Conservation (phyloP, 257 asterid genomes). For the Solanum clarkiae region DNA sequence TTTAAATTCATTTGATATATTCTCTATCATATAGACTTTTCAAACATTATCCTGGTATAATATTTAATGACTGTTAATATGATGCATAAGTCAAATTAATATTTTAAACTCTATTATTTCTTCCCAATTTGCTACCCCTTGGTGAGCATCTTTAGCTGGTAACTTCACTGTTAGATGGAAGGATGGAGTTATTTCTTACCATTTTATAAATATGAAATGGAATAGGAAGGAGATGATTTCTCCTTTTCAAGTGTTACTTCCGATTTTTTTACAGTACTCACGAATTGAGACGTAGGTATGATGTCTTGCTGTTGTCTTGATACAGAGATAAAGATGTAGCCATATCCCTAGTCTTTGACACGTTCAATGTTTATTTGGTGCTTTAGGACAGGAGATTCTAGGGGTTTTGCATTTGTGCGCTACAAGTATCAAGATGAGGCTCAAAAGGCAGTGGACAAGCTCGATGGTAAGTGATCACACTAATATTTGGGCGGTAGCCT, state of each 20-base stretch:
- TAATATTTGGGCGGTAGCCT: not conserved
- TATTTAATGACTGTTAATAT: not conserved
- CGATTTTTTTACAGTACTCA: not conserved
- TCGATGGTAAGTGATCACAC: slow-evolving; percentile 51
- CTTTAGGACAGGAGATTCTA: slow-evolving; percentile 90
- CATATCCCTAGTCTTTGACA: not conserved
- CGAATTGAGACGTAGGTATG: not conserved
- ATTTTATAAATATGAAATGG: not conserved
- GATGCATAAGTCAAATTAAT: not conserved
- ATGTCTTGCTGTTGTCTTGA: not conserved
- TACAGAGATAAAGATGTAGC: not conserved
- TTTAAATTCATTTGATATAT: not conserved
- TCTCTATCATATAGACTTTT: not conserved
- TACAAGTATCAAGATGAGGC: slow-evolving; percentile 98
- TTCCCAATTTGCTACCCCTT: not conserved
- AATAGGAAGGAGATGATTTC: not conserved
- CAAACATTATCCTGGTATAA: not conserved
- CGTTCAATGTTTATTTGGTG: not conserved
- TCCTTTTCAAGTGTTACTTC: not conserved
- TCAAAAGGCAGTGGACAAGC: slow-evolving; percentile 82
- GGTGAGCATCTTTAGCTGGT: not conserved
- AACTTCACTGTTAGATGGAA: not conserved
- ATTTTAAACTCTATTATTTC: not conserved
- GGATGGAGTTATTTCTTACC: not conserved
- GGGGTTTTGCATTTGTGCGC: slow-evolving; percentile 95